Percentiles rank a stretch among this genome's conserved stretches.
Conservation (phyloP, 2,329 filamentous ascomycete species). For the Talaromyces sp. region DNA sequence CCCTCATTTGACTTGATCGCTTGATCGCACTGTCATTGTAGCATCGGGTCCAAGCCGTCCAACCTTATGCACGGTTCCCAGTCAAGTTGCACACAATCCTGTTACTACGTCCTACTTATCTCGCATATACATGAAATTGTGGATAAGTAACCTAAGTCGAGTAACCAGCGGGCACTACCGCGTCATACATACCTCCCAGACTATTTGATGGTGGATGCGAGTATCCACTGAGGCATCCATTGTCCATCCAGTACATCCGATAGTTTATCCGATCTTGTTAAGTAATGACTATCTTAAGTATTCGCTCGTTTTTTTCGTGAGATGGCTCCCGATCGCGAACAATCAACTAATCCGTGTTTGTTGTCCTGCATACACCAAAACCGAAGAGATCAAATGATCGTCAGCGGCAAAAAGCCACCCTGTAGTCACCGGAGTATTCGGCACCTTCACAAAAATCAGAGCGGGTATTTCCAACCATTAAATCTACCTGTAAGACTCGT, state of each 20-base stretch:
- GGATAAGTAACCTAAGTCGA: background rate
- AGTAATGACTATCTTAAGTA: no score
- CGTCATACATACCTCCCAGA: background rate
- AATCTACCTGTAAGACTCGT: no score
- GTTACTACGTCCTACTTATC: background rate
- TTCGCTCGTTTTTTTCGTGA: no score
- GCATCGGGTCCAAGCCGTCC: background rate
- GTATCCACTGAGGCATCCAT: background rate
- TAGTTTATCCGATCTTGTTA: background rate
- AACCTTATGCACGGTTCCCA: background rate
- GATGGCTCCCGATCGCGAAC: background rate
- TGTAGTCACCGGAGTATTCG: background rate
- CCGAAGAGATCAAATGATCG: background rate
- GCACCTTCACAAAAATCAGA: background rate
- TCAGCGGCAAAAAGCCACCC: conserved; percentile 1
- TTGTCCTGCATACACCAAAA: background rate
- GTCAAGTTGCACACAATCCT: background rate
- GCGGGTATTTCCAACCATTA: background rate
- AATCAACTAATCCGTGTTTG: background rate
- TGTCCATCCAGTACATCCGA: background rate
- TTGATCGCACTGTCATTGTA: background rate
- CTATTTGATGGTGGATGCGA: background rate
- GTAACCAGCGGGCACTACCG: background rate
- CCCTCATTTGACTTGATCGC: background rate
- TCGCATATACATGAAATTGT: background rate